These are phyloP conservation scores for Fragaria ananassa DNA, from an alignment of 306 rosid species.

Conservation along the genomic window DNA sequence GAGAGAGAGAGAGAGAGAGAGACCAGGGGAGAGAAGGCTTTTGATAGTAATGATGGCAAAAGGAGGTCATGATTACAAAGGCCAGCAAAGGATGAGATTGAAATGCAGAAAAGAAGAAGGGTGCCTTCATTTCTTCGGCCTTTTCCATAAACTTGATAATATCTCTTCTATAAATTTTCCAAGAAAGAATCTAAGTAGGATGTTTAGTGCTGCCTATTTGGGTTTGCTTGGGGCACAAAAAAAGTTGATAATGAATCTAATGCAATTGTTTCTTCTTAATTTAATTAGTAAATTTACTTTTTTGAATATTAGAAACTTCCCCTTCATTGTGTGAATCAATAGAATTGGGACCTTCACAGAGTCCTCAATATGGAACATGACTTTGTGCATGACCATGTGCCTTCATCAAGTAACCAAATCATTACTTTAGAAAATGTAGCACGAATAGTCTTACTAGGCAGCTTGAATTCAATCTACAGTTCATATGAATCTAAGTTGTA, in stretches of 20 bases:
- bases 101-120: slow-evolving; percentile 40
- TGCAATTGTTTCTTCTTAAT: neutral
- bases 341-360: neutral
- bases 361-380: slow-evolving; percentile 12
- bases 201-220: slow-evolving; percentile 8
- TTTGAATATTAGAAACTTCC: slow-evolving; percentile 34
- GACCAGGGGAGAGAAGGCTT: slow-evolving; percentile 28
- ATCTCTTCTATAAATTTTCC: slow-evolving; percentile 6
- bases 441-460: neutral
- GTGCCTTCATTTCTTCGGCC: slow-evolving; percentile 23
- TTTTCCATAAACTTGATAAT: slow-evolving; percentile 17
- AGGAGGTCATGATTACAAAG: slow-evolving; percentile 66
- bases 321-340: slow-evolving; percentile 28
- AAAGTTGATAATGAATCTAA: neutral
- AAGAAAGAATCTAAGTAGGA: neutral
- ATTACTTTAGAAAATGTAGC: slow-evolving; percentile 35
- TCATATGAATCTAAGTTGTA: neutral
- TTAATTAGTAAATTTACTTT: neutral
- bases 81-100: slow-evolving; percentile 48
- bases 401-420: slow-evolving; percentile 33
- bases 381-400: slow-evolving; percentile 17
- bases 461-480: neutral
- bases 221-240: neutral
- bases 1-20: slow-evolving; percentile 7
- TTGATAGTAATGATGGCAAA: slow-evolving; percentile 64